Conservation (phyloP, 768 basidiomycete species). For the Jaapia argillacea region DNA sequence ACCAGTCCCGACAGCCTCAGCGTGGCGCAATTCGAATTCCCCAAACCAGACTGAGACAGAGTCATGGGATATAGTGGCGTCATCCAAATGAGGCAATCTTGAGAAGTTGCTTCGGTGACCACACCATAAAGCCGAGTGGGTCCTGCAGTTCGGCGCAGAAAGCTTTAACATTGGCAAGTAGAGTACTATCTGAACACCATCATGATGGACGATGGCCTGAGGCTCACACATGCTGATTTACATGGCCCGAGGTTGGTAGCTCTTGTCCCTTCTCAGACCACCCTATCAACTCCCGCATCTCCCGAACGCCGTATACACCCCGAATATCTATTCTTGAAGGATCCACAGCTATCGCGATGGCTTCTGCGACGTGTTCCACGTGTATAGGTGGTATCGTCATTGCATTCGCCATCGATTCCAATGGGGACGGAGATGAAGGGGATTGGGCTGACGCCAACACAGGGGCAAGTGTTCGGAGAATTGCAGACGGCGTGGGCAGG, state of each 20-base stretch:
- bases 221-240: neutral
- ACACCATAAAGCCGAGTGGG: too few relatives aligned
- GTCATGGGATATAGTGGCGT: too few relatives aligned
- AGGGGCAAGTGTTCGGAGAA: constrained; percentile 43
- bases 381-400: constrained; percentile 86
- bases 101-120: too few relatives aligned
- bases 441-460: constrained; percentile 17
- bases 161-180: too few relatives aligned
- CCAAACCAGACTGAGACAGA: too few relatives aligned
- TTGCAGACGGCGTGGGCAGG: constrained; percentile 53
- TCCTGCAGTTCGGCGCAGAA: too few relatives aligned
- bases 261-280: constrained; percentile 34
- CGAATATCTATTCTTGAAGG: constrained; percentile 31
- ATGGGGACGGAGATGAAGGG: constrained; percentile 30
- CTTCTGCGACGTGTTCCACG: constrained; percentile 89
- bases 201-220: neutral
- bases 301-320: constrained; percentile 59
- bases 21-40: too few relatives aligned
- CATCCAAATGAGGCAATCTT: too few relatives aligned
- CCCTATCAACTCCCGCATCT: constrained; percentile 71
- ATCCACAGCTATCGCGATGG: constrained; percentile 59
- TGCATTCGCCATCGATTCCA: constrained; percentile 67
- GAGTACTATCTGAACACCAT: too few relatives aligned
- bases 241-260: neutral
- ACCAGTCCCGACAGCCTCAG: too few relatives aligned